Evolutionary conservation across 2,329 filamentous ascomycete genomes (phyloP).

Genomic region (Pseudogymnoascus sp.): DNA sequence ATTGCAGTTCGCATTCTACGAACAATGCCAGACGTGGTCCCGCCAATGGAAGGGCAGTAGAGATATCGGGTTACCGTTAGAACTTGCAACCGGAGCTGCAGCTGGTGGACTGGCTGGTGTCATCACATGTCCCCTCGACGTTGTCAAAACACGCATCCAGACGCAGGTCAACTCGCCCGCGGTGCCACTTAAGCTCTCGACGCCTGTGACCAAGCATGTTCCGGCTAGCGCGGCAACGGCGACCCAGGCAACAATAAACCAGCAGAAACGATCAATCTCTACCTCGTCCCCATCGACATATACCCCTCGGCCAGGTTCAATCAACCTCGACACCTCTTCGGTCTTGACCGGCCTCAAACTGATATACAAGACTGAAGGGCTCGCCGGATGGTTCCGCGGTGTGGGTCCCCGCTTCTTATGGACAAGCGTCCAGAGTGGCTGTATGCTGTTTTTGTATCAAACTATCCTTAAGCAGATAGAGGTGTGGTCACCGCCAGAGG

Average conservation of each 20-base stretch:
- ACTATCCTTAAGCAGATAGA: constrained; percentile 73
- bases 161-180: constrained; percentile 62
- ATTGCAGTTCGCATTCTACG: constrained; percentile 95
- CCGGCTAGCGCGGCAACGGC: constrained; percentile 21
- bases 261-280: constrained; percentile 67
- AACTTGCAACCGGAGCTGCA: constrained; percentile 79
- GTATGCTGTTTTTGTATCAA: constrained; percentile 95
- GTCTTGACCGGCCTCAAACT: constrained; percentile 74
- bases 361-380: constrained; percentile 83
- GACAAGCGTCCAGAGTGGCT: constrained; percentile 95
- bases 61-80: constrained; percentile 76
- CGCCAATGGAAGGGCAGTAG: constrained; percentile 67
- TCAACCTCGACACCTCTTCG: constrained; percentile 79
- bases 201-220: constrained; percentile 16
- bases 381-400: constrained; percentile 86
- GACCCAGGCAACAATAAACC: constrained; percentile 30
- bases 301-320: constrained; percentile 66
- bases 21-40: constrained; percentile 80
- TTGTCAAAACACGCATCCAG: constrained; percentile 93
- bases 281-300: constrained; percentile 84
- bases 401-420: constrained; percentile 89
- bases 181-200: constrained; percentile 19
- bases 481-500: constrained; percentile 23
- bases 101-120: constrained; percentile 90
- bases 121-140: constrained; percentile 90